Evolutionary conservation across 305 asterid species (phyloP), one percentile per base, ranked within the genome.

Genomic region (Fraxinus baroniana): DNA sequence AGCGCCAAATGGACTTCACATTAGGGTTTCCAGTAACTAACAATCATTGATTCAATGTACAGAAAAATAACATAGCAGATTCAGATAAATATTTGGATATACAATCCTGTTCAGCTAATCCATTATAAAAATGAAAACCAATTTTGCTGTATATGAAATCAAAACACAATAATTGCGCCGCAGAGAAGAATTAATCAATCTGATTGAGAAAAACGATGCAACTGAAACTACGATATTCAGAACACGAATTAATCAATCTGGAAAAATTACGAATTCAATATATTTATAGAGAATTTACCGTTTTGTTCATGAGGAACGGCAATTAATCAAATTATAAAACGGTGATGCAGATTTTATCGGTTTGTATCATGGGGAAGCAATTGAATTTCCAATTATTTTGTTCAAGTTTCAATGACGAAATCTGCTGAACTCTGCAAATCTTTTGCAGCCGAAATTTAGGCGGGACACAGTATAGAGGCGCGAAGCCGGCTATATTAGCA

Each of bases 1-100:
- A 80, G 90, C 90, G n/a, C 87, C 86, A 78, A 80, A 86, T 6
- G 91, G 89, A 20, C 46, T 86, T 10, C 77, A 83, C 10, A 30
- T 82, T 9, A 81, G 83, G 79, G 85, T 88, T 77, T 77, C 82
- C n/a, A 26, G 74, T 66, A 24, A 26, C 35, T 66, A 66, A 66
- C 37, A 5, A 3, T 24, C 36, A 28, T 10, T 0, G 18, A 66
- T 26, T 26, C 62, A 52, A 17, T 17, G 20, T 17, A 52, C 20
- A 52, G 7, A 52, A 52, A 52, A 52, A 52, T 52, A 52, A 52
- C 8, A 52, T 52, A 52, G 62, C 22, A 52, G 62, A 52, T 52
- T 52, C 62, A 52, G 62, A 52, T 52, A 52, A 17, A 52, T 5
- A 52, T 52, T 49, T 13, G 62, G 20, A 15, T 17, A 1, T 49